Evolutionary conservation across 345 rosid species (phyloP), one percentile per base, ranked within the genome.

Genomic region (Corymbia maculata): DNA sequence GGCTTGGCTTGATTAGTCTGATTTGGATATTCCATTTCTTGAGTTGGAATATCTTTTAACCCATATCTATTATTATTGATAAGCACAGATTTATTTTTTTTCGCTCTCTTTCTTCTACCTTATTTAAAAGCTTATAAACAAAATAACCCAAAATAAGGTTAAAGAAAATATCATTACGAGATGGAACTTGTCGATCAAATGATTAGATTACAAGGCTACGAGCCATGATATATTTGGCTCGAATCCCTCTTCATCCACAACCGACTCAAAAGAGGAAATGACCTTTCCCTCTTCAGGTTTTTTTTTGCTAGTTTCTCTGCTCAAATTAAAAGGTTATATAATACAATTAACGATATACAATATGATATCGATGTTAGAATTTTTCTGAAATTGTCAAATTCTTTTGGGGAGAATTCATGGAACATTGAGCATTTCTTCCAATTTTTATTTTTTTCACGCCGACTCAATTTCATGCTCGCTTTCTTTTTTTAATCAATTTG

Each of bases 201-300:
- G 12, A 5, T 4, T 68, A 32, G 9, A 15, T 0, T 9, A 32
- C 3, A 68, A 30, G 22, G 19, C 3, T 15, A 70, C 4, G 0
- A 32, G 42, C 3, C 24, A 8, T 3, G 0, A 4, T 32, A 15
- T 32, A 6, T 16, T 4, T 4, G 7, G 7, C 4, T 16, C 11
- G 3, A 32, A 70, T 32, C 24, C 12, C 13, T 70, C 13, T 11
- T 32, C 13, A 0, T 7, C 42, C 80, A 8, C 4, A 2, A 32
- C 13, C 24, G 9, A 1, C 6, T 68, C 44, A 30, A 0, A n/a
- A 8, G 6, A 44, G 6, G 66, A 59, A 10, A 0, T n/a, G 30
- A 26, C 26, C 3, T 26, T 61, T 61, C 30, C 4, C 13, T 6
- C 3, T 36, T 36, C 42, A 36, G 42, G 4, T 36, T 36, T 36